phyloP scores from a whole-genome alignment of 1,284 basidiomycete genomes.

The Ustilago lituana region DNA sequence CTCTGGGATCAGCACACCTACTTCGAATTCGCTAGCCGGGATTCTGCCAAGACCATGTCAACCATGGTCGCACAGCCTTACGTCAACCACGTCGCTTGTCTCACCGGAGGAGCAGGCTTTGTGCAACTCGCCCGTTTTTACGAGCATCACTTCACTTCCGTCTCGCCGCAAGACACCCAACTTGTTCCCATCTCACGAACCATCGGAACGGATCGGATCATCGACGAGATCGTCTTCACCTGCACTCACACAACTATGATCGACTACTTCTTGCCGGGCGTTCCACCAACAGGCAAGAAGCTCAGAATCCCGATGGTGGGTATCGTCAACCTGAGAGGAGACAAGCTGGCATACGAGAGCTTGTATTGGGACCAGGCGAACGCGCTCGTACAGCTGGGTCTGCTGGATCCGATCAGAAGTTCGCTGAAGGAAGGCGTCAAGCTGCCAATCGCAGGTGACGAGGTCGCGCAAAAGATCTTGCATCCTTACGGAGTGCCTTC shows the following conservation, averaged over 20 bases:
- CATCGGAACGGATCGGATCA: slow-evolving; percentile 25
- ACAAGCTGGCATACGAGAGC: slow-evolving; percentile 39
- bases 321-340: slow-evolving; percentile 37
- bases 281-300: slow-evolving; percentile 26
- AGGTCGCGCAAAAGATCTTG: slow-evolving; percentile 36
- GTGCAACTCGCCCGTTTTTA: slow-evolving; percentile 25
- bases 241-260: slow-evolving; percentile 37
- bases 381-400: slow-evolving; percentile 20
- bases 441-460: slow-evolving; percentile 27
- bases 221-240: slow-evolving; percentile 39
- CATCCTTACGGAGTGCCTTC: slow-evolving; percentile 31
- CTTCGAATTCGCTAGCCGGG: slow-evolving; percentile 31
- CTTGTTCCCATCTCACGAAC: slow-evolving; percentile 27
- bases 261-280: slow-evolving; percentile 37
- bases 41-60: slow-evolving; percentile 33
- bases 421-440: slow-evolving; percentile 4
- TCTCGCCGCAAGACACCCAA: slow-evolving; percentile 22
- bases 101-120: slow-evolving; percentile 33
- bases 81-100: slow-evolving; percentile 38
- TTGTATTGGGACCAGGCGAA: slow-evolving; percentile 44
- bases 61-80: slow-evolving; percentile 39
- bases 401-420: slow-evolving; percentile 20
- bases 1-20: slow-evolving; percentile 42
- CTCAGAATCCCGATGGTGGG: slow-evolving; percentile 36
- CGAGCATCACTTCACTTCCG: slow-evolving; percentile 33